Evolutionary conservation across 371 early-diverging fungal species (phyloP).

Genomic region (Saksenaea oblongispora): DNA sequence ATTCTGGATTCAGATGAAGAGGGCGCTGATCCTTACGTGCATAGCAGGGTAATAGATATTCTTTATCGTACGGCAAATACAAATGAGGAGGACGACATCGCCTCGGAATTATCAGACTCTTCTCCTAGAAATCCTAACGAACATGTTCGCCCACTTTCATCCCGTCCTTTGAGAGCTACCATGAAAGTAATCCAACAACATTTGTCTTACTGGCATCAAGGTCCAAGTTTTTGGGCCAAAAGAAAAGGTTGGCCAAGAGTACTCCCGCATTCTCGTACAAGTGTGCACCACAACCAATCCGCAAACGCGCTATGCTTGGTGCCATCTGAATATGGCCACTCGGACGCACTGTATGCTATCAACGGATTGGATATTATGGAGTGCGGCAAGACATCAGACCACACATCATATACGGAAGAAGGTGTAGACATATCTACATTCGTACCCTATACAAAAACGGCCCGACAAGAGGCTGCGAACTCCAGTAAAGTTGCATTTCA

Average conservation of each 20-base stretch:
- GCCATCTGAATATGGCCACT: slow-evolving; percentile 40
- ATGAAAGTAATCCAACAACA: not conserved
- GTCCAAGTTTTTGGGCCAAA: slow-evolving; percentile 36
- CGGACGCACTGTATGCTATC: slow-evolving; percentile 49
- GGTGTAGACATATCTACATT: slow-evolving; percentile 15
- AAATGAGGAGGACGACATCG: too few relatives aligned
- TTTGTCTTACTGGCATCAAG: not conserved
- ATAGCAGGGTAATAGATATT: too few relatives aligned
- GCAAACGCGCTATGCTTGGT: slow-evolving; percentile 51
- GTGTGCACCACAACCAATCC: slow-evolving; percentile 53
- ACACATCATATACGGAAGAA: not conserved
- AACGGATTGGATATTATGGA: slow-evolving; percentile 45
- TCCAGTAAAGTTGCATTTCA: slow-evolving; percentile 27
- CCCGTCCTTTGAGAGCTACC: too few relatives aligned
- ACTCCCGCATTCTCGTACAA: slow-evolving; percentile 47
- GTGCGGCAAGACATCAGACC: slow-evolving; percentile 29
- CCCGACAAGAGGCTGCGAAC: slow-evolving; percentile 27
- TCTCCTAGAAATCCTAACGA: not conserved
- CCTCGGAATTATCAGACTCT: too few relatives aligned
- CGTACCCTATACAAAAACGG: slow-evolving; percentile 45
- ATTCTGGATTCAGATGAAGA: too few relatives aligned
- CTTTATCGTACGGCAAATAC: too few relatives aligned
- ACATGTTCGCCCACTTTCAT: too few relatives aligned
- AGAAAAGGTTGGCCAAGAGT: slow-evolving; percentile 51
- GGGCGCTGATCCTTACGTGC: too few relatives aligned